phyloP scores from a whole-genome alignment of 192 early-diverging fungal genomes.

The Dissophora globulifera region DNA sequence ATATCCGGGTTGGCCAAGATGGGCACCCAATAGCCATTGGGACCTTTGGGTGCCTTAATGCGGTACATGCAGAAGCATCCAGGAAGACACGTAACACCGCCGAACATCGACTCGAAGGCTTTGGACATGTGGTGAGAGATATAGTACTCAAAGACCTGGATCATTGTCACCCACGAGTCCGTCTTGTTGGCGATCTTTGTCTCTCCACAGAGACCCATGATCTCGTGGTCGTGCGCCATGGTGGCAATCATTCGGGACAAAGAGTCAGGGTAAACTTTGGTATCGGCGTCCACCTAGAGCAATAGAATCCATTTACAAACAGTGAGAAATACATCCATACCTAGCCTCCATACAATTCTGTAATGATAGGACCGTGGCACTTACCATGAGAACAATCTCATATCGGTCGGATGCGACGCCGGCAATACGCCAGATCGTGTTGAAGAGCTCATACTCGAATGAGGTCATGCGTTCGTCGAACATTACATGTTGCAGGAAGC shows the following conservation, averaged over 20 bases:
- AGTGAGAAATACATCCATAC: no score
- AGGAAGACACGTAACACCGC: constrained; percentile 93
- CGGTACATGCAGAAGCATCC: constrained; percentile 98
- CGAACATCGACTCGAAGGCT: constrained; percentile 94
- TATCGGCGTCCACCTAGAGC: constrained; percentile 86
- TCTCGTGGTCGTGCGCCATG: constrained; percentile 84
- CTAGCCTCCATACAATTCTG: no score
- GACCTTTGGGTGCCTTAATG: constrained; percentile 83
- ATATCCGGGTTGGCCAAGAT: constrained; percentile 87
- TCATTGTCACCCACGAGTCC: constrained; percentile 87
- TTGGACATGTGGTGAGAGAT: constrained; percentile 93
- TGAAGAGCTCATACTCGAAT: constrained; percentile 92
- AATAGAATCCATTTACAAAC: no score
- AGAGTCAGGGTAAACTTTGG: constrained; percentile 80
- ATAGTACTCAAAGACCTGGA: constrained; percentile 98
- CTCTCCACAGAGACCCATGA: constrained; percentile 97
- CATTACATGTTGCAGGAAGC: constrained; percentile 81
- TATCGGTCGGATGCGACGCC: constrained; percentile 86
- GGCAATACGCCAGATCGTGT: constrained; percentile 77
- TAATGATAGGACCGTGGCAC: neutral
- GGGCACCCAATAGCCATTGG: constrained; percentile 73
- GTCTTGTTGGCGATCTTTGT: constrained; percentile 95
- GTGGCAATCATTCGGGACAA: constrained; percentile 80
- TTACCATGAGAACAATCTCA: constrained; percentile 76
- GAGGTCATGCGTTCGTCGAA: constrained; percentile 90